Base-by-base conservation (phyloP, 768 basidiomycete species). In the Leccinum aurantiacum region DNA sequence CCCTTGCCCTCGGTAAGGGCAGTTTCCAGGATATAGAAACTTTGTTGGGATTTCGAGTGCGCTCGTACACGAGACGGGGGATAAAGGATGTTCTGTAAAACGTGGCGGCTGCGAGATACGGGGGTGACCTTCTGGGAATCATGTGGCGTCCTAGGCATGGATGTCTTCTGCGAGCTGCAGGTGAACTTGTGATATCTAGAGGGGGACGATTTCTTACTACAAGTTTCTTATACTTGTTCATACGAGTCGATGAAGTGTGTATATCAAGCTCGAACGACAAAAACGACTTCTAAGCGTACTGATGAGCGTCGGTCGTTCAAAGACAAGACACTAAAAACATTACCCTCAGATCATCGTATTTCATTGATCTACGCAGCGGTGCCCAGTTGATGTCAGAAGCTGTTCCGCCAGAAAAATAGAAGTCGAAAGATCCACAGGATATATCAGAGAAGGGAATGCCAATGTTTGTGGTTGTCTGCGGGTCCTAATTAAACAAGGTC, bases 241-340 rank as follows among this genome's bases (percentile, higher is more conserved):
- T 53, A 53, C 22, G 41, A 52, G 22, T 22, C 3, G 61, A 33
- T 46, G 51, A 17, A 22, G 13, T 10, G 19, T 27, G 7, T 44
- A 31, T 10, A 9, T 41, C 50, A 24, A 9, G 13, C 22, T 58
- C 52, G 2, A 27, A 48, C 11, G 54, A 57, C 38, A 56, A 33
- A 31, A 54, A 58, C 9, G 44, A 31, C 17, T 57, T 49, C 68
- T 70, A 25, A 33, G 24, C 6, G 7, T 17, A 44, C 22, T 5
- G 1, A 38, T 70, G 22, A 65, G 52, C 49, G 9, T 54, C n/a
- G 7, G 27, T 35, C 24, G 19, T 46, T 8, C 7, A 49, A 15
- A 37, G 8, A 53, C 8, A n/a, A 33, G 51, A 41, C 9, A 38
- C 6, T 8, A 14, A 52, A 7, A 17, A 14, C 13, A 9, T 35